phyloP scores from a whole-genome alignment of 2,329 filamentous ascomycete genomes.

The Pseudogymnoascus sp. region DNA sequence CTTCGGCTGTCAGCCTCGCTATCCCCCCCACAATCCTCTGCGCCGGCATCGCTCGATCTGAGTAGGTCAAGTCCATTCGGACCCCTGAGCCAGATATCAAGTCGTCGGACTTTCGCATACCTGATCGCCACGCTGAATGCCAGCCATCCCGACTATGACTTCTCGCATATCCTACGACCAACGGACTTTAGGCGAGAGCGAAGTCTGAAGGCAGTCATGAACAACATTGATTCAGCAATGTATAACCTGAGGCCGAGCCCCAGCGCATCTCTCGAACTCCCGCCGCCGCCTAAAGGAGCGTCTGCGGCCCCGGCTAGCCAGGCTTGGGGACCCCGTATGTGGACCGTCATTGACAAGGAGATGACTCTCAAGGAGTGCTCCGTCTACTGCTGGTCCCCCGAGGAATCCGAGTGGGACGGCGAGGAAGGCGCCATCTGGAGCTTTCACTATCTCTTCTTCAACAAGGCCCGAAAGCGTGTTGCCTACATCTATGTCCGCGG shows the following conservation, averaged over 20 bases:
- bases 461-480: slow-evolving; percentile 82
- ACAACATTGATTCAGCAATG: slow-evolving; percentile 77
- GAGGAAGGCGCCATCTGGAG: slow-evolving; percentile 94
- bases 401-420: slow-evolving; percentile 83
- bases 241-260: slow-evolving; percentile 71
- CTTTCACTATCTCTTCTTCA: slow-evolving; percentile 96
- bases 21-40: slow-evolving; percentile 64
- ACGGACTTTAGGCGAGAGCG: slow-evolving; percentile 83
- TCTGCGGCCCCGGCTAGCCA: slow-evolving; percentile 40
- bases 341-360: slow-evolving; percentile 86
- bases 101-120: slow-evolving; percentile 88
- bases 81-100: slow-evolving; percentile 76
- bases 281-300: slow-evolving; percentile 26
- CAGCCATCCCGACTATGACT: slow-evolving; percentile 93
- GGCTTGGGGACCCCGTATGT: slow-evolving; percentile 83
- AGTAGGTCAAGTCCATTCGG: slow-evolving; percentile 88
- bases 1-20: slow-evolving; percentile 79
- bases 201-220: slow-evolving; percentile 72
- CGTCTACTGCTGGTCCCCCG: slow-evolving; percentile 81
- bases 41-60: slow-evolving; percentile 52
- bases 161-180: slow-evolving; percentile 83
- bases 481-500: slow-evolving; percentile 89
- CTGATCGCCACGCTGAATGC: slow-evolving; percentile 94
- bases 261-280: slow-evolving; percentile 30
- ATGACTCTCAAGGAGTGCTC: slow-evolving; percentile 87